Evolutionary conservation across 2,329 filamentous ascomycete genomes (phyloP).

Genomic region (Fusarium kyushuense): DNA sequence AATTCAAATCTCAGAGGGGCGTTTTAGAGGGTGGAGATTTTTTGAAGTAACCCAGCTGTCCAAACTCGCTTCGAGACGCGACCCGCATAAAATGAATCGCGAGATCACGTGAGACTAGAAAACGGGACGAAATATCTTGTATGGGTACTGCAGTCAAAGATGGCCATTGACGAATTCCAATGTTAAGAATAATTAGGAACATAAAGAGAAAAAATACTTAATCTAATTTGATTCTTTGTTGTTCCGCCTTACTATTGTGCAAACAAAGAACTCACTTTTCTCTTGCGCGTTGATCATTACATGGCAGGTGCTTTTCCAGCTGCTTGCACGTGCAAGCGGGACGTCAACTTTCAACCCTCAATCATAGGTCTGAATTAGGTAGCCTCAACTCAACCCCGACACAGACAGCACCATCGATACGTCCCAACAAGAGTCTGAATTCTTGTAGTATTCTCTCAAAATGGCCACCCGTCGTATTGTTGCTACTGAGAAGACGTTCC

Average conservation of each 20-base stretch:
- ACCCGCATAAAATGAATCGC: conserved; percentile 38
- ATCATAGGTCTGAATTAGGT: conserved; percentile 7
- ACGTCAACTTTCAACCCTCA: conserved; percentile 21
- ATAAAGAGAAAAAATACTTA: background rate
- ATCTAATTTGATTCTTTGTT: background rate
- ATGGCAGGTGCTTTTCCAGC: conserved; percentile 26
- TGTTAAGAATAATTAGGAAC: background rate
- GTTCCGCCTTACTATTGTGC: background rate
- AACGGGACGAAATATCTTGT: background rate
- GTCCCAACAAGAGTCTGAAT: background rate
- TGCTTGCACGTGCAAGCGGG: conserved; percentile 45
- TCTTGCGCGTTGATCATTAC: conserved; percentile 13
- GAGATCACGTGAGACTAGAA: conserved; percentile 43
- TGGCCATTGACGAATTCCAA: background rate
- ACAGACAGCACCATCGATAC: conserved; percentile 7
- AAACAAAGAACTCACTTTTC: conserved; percentile 25
- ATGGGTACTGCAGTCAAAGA: background rate
- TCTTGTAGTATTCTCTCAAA: conserved; percentile 35
- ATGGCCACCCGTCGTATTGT: conserved; percentile 80
- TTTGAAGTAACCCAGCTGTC: conserved; percentile 8
- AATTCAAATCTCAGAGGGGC: conserved; percentile 26
- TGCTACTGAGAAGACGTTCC: conserved; percentile 72
- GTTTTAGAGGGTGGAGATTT: conserved; percentile 32
- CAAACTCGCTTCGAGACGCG: conserved; percentile 33
- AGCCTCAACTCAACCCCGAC: conserved; percentile 24